Evolutionary conservation across 1,284 basidiomycete species (phyloP).

Genomic region (Athelia psychrophila): DNA sequence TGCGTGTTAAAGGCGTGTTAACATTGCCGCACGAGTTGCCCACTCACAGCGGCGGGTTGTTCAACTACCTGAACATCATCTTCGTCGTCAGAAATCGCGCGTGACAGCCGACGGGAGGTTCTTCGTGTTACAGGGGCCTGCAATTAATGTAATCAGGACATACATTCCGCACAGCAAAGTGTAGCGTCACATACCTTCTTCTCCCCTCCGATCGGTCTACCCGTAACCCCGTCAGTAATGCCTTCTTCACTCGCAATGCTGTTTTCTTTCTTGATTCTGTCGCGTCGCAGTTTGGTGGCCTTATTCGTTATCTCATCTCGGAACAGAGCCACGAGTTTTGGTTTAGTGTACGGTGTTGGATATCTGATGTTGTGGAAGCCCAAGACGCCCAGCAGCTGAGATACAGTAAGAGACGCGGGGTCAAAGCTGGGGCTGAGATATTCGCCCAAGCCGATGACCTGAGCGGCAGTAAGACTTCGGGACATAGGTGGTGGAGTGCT

Average conservation of each 20-base stretch:
- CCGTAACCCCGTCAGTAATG: conserved; percentile 76
- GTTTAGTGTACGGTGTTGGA: conserved; percentile 80
- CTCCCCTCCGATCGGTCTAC: conserved; percentile 52
- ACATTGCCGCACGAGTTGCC: conserved; percentile 5
- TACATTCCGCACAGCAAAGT: conserved; percentile 8
- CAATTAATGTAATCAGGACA: not conserved
- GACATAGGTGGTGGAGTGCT: conserved; percentile 46
- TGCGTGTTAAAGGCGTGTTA: conserved; percentile 7
- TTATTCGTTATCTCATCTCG: conserved; percentile 72
- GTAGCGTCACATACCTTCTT: conserved; percentile 37
- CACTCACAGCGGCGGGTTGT: conserved; percentile 48
- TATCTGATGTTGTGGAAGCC: conserved; percentile 80
- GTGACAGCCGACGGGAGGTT: conserved; percentile 50
- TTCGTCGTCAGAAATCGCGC: conserved; percentile 31
- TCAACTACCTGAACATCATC: conserved; percentile 34
- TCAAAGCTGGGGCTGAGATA: conserved; percentile 89
- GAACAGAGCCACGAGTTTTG: conserved; percentile 81
- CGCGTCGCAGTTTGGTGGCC: conserved; percentile 59
- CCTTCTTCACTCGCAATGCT: conserved; percentile 76
- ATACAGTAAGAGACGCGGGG: conserved; percentile 72
- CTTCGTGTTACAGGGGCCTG: conserved; percentile 34
- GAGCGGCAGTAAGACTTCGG: conserved; percentile 61
- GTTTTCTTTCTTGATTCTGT: conserved; percentile 62
- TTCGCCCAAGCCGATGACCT: conserved; percentile 69
- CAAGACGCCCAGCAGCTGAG: conserved; percentile 80